Percentiles rank a stretch among this genome's conserved stretches.
Evolutionary conservation across 2,329 filamentous ascomycete genomes (phyloP).

Genomic region (Fusarium marasasianum): DNA sequence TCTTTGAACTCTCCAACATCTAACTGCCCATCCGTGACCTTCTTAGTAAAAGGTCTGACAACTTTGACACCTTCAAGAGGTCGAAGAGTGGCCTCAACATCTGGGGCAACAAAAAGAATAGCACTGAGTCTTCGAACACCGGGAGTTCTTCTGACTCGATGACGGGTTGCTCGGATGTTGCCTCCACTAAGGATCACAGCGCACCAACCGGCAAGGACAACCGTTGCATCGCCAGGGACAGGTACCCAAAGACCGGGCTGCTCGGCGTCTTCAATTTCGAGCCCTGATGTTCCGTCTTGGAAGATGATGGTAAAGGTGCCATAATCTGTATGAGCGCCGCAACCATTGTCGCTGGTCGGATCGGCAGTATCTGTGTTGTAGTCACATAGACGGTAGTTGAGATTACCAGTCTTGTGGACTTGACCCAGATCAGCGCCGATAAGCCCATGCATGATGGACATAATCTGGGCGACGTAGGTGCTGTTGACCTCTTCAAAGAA

Average conservation of each 20-base stretch:
- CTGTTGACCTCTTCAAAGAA: not conserved
- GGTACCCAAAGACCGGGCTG: not conserved
- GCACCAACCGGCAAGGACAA: conserved; percentile 5
- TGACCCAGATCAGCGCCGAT: not conserved
- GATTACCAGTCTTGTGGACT: not conserved
- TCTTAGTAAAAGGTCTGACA: not conserved
- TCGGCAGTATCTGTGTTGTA: not conserved
- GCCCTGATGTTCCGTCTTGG: not conserved
- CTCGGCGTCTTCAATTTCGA: not conserved
- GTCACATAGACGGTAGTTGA: not conserved
- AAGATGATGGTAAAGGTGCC: not conserved
- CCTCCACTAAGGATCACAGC: not conserved
- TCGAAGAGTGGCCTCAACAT: not conserved
- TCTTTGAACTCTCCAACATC: not conserved
- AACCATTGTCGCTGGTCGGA: not conserved
- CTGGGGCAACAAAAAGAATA: not conserved
- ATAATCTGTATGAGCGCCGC: not conserved
- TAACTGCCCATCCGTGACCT: not conserved
- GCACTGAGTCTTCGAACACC: not conserved
- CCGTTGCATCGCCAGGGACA: not conserved
- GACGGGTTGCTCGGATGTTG: not conserved
- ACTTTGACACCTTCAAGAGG: not conserved
- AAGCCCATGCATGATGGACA: not conserved
- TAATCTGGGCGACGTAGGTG: not conserved
- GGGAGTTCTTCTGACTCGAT: not conserved